These are phyloP conservation scores for Madurella fahalii DNA, from an alignment of 2,329 filamentous ascomycete species.

Conservation along the genomic window DNA sequence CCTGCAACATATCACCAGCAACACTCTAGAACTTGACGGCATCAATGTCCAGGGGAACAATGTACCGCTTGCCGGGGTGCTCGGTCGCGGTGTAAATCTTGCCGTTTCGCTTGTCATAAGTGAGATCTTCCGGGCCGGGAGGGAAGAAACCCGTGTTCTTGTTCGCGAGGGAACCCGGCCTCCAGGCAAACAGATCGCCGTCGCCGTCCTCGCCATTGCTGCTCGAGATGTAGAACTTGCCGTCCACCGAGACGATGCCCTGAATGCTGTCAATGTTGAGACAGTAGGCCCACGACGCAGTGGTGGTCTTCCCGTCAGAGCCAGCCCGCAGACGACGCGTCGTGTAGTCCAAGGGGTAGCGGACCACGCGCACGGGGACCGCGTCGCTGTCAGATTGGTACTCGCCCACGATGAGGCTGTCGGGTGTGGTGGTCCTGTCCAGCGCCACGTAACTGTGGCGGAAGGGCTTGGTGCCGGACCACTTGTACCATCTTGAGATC, in stretches of 20 bases:
- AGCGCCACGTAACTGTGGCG: constrained; percentile 34
- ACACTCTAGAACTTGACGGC: too few relatives aligned
- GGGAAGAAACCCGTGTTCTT: constrained; percentile 25
- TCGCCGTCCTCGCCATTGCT: constrained; percentile 28
- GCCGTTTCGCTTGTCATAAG: constrained; percentile 28
- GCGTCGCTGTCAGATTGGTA: constrained; percentile 27
- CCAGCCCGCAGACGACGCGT: constrained; percentile 27
- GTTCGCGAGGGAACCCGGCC: constrained; percentile 26
- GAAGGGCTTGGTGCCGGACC: constrained; percentile 27
- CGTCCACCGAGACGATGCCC: constrained; percentile 31
- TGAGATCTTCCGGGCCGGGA: constrained; percentile 32
- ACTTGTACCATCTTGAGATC: constrained; percentile 25
- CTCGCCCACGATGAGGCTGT: constrained; percentile 34
- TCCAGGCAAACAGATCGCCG: constrained; percentile 34
- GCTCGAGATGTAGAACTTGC: constrained; percentile 32
- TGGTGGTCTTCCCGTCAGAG: constrained; percentile 16
- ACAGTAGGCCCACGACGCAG: constrained; percentile 32
- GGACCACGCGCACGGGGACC: constrained; percentile 29
- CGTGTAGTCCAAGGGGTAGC: constrained; percentile 30
- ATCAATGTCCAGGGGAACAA: neutral
- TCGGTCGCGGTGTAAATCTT: constrained; percentile 22
- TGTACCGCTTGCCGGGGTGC: constrained; percentile 4
- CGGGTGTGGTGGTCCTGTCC: constrained; percentile 32
- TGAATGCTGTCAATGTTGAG: constrained; percentile 33
- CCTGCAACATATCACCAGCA: too few relatives aligned